Percentiles rank a stretch among this genome's conserved stretches.
Evolutionary conservation across 139 green algal genomes (phyloP).

Genomic region (Chlorokybus atmophyticus): DNA sequence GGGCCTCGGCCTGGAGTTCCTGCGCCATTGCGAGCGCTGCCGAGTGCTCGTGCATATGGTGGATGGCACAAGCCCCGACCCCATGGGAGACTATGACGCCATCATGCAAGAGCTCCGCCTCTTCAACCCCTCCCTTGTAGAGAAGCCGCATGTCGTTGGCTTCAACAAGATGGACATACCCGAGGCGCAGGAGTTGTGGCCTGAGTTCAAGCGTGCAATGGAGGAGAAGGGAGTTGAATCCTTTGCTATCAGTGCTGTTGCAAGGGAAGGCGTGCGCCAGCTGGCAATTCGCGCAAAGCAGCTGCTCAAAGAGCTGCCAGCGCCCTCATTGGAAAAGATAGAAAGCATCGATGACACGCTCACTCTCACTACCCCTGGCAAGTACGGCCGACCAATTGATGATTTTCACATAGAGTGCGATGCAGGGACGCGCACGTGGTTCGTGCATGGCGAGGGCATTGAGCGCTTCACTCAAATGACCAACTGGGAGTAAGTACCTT

Average conservation of each 20-base stretch:
- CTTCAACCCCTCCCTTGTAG: slow-evolving; percentile 72
- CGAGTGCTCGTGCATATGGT: slow-evolving; percentile 76
- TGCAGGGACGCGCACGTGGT: slow-evolving; percentile 18
- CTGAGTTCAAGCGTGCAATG: slow-evolving; percentile 16
- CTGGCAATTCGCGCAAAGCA: slow-evolving; percentile 4
- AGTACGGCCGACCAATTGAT: too few species aligned
- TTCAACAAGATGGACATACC: slow-evolving; percentile 81
- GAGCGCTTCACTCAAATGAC: slow-evolving; percentile 41
- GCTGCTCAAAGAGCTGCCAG: background rate
- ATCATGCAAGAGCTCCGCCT: slow-evolving; percentile 79
- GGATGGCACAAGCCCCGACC: slow-evolving; percentile 77
- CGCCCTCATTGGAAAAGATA: too few species aligned
- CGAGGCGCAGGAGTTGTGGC: slow-evolving; percentile 15
- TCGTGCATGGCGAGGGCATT: slow-evolving; percentile 26
- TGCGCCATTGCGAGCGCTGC: slow-evolving; percentile 62
- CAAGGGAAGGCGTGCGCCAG: slow-evolving; percentile 6
- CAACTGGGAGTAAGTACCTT: slow-evolving; percentile 34
- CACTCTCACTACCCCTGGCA: too few species aligned
- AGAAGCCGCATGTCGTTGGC: slow-evolving; percentile 61
- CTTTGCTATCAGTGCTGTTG: slow-evolving; percentile 20
- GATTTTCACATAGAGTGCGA: slow-evolving; percentile 16
- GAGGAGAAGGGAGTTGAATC: slow-evolving; percentile 2
- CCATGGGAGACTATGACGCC: slow-evolving; percentile 74
- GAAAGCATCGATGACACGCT: too few species aligned
- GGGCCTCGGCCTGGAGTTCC: slow-evolving; percentile 88